phyloP scores from a whole-genome alignment of 352 stramenopile genomes.

The Phytopythium oedochilum region DNA sequence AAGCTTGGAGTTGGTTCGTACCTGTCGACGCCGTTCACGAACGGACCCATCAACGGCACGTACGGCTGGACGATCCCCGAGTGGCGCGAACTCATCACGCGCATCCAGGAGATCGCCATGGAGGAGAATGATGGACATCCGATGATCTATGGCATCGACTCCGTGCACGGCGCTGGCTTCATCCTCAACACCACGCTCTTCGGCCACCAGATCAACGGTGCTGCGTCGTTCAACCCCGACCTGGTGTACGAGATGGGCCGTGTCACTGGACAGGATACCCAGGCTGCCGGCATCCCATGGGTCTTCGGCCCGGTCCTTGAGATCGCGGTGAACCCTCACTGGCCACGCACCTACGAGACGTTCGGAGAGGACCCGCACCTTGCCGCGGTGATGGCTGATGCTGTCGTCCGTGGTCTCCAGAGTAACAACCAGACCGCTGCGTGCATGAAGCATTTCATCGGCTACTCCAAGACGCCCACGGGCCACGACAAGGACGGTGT shows the following conservation, averaged over 20 bases:
- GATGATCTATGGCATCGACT: constrained; percentile 80
- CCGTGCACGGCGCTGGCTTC: constrained; percentile 81
- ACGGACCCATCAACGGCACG: constrained; percentile 5
- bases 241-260: constrained; percentile 46
- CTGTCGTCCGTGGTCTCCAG: constrained; percentile 69
- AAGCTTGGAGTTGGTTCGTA: constrained; percentile 75
- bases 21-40: constrained; percentile 59
- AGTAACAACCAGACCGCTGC: constrained; percentile 37
- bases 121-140: constrained; percentile 41
- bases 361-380: constrained; percentile 87
- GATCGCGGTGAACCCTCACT: constrained; percentile 71
- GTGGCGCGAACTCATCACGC: constrained; percentile 44
- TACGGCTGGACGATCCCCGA: constrained; percentile 39
- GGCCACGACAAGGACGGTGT: constrained; percentile 72
- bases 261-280: constrained; percentile 67
- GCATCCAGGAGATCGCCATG: constrained; percentile 63
- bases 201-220: constrained; percentile 80
- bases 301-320: constrained; percentile 78
- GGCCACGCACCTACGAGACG: constrained; percentile 84
- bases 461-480: constrained; percentile 52
- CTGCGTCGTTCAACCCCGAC: constrained; percentile 75
- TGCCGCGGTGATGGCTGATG: constrained; percentile 48
- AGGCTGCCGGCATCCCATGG: constrained; percentile 74
- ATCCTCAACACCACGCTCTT: constrained; percentile 63
- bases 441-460: constrained; percentile 83